Base-by-base conservation (phyloP, 768 basidiomycete genomes). In the Phanerodontia chrysosporium region DNA sequence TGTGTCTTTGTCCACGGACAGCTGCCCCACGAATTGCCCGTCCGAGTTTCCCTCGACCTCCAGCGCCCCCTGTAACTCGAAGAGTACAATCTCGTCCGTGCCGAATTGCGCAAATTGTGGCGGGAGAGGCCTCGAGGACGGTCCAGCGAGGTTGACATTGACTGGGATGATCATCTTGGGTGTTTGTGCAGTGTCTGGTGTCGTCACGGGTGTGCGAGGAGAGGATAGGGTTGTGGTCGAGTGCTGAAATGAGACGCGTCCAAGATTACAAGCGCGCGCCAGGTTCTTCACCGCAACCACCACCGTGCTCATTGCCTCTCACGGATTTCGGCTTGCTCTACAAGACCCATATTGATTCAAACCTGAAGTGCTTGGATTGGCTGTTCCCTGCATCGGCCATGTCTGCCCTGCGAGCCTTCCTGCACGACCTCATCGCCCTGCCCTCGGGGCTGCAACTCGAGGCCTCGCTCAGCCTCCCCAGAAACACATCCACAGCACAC, bases 51-150 rank as follows among this genome's bases (percentile, higher is more conserved):
- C 82, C 57, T 90, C 88, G 32, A 89, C 85, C 46, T 89, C 85
- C 36, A 97, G 79, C 52, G 79, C 76, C 52, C 95, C 95, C 71
- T 98, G 95, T 4, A 97, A 77, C 66, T 98, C 95, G 55, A 98
- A 81, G 4, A 98, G 75, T 44, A 93, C 84, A 14, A 93, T 69
- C 67, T 94, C 91, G 45, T 87, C 85, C 62, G 89, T 79, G 16
- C 91, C 92, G 45, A 95, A 81, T 58, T 80, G 80, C 1, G 86
- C 87, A 13, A 96, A 76, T 0, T 79, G 75, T 1, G 86, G 78
- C 0, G 89, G 85, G 4, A 92, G 79, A 64, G 80, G 82, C 3
- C 71, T 68, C n/a, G 69, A 72, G 0, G 76, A 65, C 9, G 76
- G 39, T 7, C 58, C 72, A 1, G 76, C 60, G 51, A 74, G 59